A percentile compares a stretch with the other conserved stretches of the same genome.
phyloP scores from a whole-genome alignment of 2,329 filamentous ascomycete species.

The Aspergillus viridinutans region DNA sequence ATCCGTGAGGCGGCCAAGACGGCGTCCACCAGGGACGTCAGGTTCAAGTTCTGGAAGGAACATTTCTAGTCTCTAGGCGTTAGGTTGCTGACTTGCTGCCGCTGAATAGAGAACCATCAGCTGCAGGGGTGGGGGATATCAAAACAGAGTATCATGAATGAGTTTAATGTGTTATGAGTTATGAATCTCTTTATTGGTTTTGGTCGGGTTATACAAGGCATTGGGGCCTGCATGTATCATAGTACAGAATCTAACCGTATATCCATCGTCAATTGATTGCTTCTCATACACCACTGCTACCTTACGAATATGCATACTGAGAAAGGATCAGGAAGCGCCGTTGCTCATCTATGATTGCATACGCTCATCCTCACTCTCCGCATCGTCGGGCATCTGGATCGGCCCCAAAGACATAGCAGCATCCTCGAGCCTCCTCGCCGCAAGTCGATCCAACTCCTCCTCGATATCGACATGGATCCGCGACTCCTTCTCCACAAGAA shows the following conservation, averaged over 20 bases:
- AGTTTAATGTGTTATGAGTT: slow-evolving; percentile 14
- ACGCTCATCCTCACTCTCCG: slow-evolving; percentile 21
- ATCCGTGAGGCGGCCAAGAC: slow-evolving; percentile 77
- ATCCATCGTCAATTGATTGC: slow-evolving; percentile 2
- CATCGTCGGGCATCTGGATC: slow-evolving; percentile 30
- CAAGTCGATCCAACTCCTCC: slow-evolving; percentile 35
- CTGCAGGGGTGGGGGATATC: neutral
- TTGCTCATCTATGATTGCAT: slow-evolving; percentile 7
- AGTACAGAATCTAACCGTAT: slow-evolving; percentile 1
- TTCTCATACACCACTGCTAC: slow-evolving; percentile 3
- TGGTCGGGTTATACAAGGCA: neutral
- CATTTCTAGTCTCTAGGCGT: slow-evolving; percentile 50
- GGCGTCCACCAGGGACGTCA: slow-evolving; percentile 71
- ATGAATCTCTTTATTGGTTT: slow-evolving; percentile 14
- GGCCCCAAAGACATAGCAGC: slow-evolving; percentile 8
- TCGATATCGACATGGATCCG: slow-evolving; percentile 55
- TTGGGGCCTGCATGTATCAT: neutral
- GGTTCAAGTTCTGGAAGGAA: slow-evolving; percentile 99
- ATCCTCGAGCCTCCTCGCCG: slow-evolving; percentile 14
- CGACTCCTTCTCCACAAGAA: slow-evolving; percentile 59
- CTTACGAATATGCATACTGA: neutral
- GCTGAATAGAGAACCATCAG: neutral
- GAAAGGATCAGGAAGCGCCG: too few species aligned
- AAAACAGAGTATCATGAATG: neutral
- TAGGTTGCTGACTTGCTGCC: neutral